phyloP scores from a whole-genome alignment of 208 protist species.

The Phytomonas serpens region DNA sequence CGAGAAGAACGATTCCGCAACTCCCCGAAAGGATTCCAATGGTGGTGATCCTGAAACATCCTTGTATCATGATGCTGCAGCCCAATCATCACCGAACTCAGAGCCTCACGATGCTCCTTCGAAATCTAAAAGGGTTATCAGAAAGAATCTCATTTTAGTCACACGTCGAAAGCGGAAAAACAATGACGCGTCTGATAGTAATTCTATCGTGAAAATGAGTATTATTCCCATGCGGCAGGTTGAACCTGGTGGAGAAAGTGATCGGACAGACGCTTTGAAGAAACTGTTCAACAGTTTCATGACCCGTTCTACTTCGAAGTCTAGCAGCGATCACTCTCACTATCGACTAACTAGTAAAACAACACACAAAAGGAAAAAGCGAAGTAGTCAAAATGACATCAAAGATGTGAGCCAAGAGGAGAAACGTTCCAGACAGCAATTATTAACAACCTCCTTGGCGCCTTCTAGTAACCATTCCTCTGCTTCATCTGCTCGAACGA shows the following conservation, averaged over 20 bases:
- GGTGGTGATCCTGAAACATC: not conserved
- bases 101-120: not conserved
- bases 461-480: conserved; percentile 6
- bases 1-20: not conserved
- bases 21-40: not conserved
- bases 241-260: not conserved
- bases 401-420: not conserved
- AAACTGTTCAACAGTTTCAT: conserved; percentile 2
- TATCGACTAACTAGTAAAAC: not conserved
- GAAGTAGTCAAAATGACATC: conserved; percentile 4
- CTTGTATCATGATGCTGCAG: not conserved
- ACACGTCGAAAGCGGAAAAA: not conserved
- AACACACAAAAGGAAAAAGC: conserved; percentile 3
- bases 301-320: not conserved
- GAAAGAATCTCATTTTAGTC: not conserved
- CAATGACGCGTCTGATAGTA: not conserved
- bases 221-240: not conserved
- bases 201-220: not conserved
- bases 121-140: not conserved
- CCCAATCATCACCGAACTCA: not conserved
- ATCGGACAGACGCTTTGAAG: not conserved
- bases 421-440: not conserved
- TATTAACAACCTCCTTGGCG: not conserved
- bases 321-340: not conserved
- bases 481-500: not conserved